Evolutionary conservation across 192 early-diverging fungal genomes (phyloP).

Genomic region (Thamnidium elegans): DNA sequence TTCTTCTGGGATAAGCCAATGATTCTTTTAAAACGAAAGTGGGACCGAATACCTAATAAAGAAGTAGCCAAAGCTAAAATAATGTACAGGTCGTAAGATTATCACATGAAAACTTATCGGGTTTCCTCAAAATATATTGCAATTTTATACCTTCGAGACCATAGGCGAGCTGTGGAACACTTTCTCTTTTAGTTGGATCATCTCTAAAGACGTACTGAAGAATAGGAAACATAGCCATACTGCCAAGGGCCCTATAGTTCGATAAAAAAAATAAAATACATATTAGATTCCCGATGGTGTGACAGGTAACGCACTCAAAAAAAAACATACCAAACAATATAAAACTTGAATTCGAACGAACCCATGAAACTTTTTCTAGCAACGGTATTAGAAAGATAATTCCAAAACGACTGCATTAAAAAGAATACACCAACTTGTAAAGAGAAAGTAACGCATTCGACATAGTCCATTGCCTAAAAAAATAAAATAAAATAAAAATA

Average conservation of each 20-base stretch:
- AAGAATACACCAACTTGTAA: slow-evolving; percentile 26
- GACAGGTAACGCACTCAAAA: background rate
- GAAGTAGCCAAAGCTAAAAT: slow-evolving; percentile 11
- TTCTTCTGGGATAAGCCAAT: slow-evolving; percentile 22
- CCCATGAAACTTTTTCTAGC: slow-evolving; percentile 31
- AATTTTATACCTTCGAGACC: slow-evolving; percentile 23
- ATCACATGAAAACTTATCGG: no score
- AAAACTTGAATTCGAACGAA: slow-evolving; percentile 30
- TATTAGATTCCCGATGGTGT: background rate
- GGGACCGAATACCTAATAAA: slow-evolving; percentile 23
- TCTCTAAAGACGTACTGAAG: slow-evolving; percentile 25
- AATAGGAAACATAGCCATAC: slow-evolving; percentile 27
- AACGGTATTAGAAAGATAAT: slow-evolving; percentile 33
- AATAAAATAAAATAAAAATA: background rate
- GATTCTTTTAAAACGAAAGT: slow-evolving; percentile 27
- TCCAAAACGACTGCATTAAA: slow-evolving; percentile 40
- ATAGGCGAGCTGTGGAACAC: slow-evolving; percentile 30
- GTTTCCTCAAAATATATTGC: background rate
- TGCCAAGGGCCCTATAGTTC: slow-evolving; percentile 22
- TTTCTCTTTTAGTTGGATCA: slow-evolving; percentile 15
- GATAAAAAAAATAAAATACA: background rate
- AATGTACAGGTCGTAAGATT: background rate
- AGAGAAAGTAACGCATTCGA: slow-evolving; percentile 28
- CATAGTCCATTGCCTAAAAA: slow-evolving; percentile 25
- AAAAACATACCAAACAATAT: slow-evolving; percentile 27